Conservation (phyloP, 1,284 basidiomycete species). For the Rhodotorula glutinis region DNA sequence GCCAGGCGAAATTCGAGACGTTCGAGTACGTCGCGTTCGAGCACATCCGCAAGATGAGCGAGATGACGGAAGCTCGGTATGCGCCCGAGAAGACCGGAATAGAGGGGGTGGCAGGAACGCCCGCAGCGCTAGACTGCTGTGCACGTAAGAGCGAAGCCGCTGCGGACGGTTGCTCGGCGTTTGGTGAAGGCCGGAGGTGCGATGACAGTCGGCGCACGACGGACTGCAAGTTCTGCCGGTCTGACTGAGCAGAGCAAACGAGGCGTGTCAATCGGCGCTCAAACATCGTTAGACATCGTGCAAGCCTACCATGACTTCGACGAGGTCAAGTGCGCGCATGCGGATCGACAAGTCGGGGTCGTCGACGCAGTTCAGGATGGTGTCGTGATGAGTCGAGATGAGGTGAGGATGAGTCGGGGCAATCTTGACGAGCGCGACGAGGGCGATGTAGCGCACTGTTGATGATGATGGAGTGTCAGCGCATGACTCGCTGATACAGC, state of each 20-base stretch:
- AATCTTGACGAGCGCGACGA: constrained; percentile 93
- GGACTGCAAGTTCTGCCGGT: constrained; percentile 75
- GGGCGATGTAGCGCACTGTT: constrained; percentile 90
- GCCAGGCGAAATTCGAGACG: constrained; percentile 93
- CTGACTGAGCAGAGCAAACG: constrained; percentile 57
- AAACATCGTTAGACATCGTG: background rate
- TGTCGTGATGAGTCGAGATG: constrained; percentile 86
- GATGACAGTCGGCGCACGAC: constrained; percentile 83
- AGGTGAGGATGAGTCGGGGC: constrained; percentile 87
- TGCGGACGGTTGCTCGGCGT: constrained; percentile 50
- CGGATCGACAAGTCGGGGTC: constrained; percentile 94
- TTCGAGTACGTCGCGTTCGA: constrained; percentile 62
- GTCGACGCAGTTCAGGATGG: constrained; percentile 82
- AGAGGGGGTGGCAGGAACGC: constrained; percentile 50
- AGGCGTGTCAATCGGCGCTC: too few relatives aligned
- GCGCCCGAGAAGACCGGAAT: constrained; percentile 51
- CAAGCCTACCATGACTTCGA: constrained; percentile 77
- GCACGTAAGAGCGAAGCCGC: constrained; percentile 61
- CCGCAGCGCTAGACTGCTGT: constrained; percentile 12
- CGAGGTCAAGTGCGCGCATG: constrained; percentile 88
- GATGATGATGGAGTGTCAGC: too few relatives aligned
- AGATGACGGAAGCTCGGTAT: constrained; percentile 50
- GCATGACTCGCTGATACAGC: too few relatives aligned
- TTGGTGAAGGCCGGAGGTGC: constrained; percentile 64
- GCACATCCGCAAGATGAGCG: constrained; percentile 48